A percentile compares a stretch with the other conserved stretches of the same genome.
These are phyloP conservation scores for Aspergillus incahuasiensis DNA, from an alignment of 495 filamentous ascomycete genomes.

Conservation along the genomic window DNA sequence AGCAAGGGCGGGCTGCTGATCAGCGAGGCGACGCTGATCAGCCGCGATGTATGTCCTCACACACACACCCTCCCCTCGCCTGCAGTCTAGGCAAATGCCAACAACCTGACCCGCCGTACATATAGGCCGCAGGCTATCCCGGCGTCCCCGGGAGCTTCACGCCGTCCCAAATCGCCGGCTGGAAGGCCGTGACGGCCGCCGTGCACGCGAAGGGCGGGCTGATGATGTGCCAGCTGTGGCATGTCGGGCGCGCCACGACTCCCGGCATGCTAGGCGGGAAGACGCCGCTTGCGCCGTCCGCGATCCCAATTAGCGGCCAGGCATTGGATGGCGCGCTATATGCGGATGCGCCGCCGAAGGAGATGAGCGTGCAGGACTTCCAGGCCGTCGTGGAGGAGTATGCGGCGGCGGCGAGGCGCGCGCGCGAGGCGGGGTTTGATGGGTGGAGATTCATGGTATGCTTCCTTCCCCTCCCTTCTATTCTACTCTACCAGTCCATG, in stretches of 20 bases:
- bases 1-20: constrained; percentile 45
- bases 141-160: constrained; percentile 47
- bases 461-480: neutral
- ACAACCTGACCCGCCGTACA: too few relatives aligned
- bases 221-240: constrained; percentile 52
- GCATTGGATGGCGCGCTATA: constrained; percentile 27
- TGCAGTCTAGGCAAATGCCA: too few relatives aligned
- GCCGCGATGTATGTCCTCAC: constrained; percentile 15
- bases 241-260: constrained; percentile 44
- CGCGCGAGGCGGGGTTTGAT: constrained; percentile 59
- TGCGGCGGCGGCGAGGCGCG: constrained; percentile 53
- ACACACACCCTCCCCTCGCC: neutral
- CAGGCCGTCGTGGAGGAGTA: constrained; percentile 41
- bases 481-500: too few relatives aligned
- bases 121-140: constrained; percentile 36
- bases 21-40: constrained; percentile 42
- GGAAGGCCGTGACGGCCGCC: constrained; percentile 47
- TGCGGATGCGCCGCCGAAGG: constrained; percentile 31
- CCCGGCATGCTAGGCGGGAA: constrained; percentile 28
- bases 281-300: constrained; percentile 17
- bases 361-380: constrained; percentile 43
- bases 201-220: constrained; percentile 48
- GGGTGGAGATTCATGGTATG: constrained; percentile 49
- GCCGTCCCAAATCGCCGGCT: constrained; percentile 39
- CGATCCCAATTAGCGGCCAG: constrained; percentile 24